A percentile compares a stretch with the other conserved stretches of the same genome.
Evolutionary conservation across 2,329 filamentous ascomycete genomes (phyloP).

Genomic region (Sarocladium brachiariae): DNA sequence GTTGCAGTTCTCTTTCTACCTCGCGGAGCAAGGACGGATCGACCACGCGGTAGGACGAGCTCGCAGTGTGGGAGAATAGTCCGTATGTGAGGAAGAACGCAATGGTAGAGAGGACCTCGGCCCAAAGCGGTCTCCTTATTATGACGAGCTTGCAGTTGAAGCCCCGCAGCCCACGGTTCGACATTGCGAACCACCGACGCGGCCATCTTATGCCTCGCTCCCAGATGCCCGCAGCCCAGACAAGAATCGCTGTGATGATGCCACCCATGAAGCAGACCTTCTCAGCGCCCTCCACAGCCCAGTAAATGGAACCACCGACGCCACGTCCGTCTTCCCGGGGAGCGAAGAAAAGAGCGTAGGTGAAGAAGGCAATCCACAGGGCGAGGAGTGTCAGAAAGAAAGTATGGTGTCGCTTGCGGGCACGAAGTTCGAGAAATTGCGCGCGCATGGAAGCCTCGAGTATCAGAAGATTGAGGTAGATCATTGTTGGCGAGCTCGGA

Average conservation of each 20-base stretch:
- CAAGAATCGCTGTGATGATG: slow-evolving; percentile 74
- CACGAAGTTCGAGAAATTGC: slow-evolving; percentile 85
- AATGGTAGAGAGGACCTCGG: slow-evolving; percentile 65
- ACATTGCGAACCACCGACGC: slow-evolving; percentile 78
- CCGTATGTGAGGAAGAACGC: slow-evolving; percentile 75
- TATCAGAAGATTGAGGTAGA: slow-evolving; percentile 96
- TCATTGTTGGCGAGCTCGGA: slow-evolving; percentile 88
- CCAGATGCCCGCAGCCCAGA: slow-evolving; percentile 96
- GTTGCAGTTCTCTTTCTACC: slow-evolving; percentile 51
- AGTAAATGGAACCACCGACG: slow-evolving; percentile 90
- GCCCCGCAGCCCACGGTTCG: slow-evolving; percentile 80
- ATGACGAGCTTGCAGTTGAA: slow-evolving; percentile 98
- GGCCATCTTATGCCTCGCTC: slow-evolving; percentile 94
- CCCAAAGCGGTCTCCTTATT: slow-evolving; percentile 74
- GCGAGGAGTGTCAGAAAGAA: slow-evolving; percentile 80
- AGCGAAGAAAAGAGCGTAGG: slow-evolving; percentile 87
- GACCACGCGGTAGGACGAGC: slow-evolving; percentile 69
- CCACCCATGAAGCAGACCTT: slow-evolving; percentile 90
- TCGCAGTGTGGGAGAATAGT: slow-evolving; percentile 59
- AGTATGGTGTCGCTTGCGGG: slow-evolving; percentile 82
- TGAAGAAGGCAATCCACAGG: slow-evolving; percentile 77
- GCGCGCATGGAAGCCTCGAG: slow-evolving; percentile 89
- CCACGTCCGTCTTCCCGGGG: slow-evolving; percentile 91
- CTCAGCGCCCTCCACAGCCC: slow-evolving; percentile 85
- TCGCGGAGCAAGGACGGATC: slow-evolving; percentile 56